These are phyloP conservation scores for Physcomitrium patens DNA, from an alignment of 225 moss, liverwort and hornwort genomes.

Conservation along the genomic window DNA sequence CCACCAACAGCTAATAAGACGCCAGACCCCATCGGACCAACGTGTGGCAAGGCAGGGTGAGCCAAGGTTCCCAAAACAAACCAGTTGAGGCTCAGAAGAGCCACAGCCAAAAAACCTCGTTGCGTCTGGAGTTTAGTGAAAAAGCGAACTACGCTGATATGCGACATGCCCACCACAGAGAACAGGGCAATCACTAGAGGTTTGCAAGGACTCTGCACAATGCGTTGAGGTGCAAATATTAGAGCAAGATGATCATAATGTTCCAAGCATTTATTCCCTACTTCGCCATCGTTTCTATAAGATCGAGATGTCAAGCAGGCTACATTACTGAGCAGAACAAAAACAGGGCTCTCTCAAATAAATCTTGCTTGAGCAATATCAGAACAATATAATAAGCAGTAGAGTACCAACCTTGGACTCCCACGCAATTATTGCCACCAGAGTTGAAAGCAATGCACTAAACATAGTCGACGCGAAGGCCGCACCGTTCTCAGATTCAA, in stretches of 20 bases:
- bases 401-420: conserved; percentile 57
- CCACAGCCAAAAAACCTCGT: conserved; percentile 61
- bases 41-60: conserved; percentile 60
- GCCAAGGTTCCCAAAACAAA: conserved; percentile 75
- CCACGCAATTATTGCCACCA: conserved; percentile 75
- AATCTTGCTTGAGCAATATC: not conserved
- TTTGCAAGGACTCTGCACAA: conserved; percentile 68
- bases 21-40: conserved; percentile 44
- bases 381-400: conserved; percentile 7
- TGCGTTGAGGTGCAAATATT: conserved; percentile 16
- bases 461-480: conserved; percentile 74
- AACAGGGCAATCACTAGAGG: conserved; percentile 69
- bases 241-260: conserved; percentile 19
- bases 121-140: conserved; percentile 55
- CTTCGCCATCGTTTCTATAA: not conserved
- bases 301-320: not conserved
- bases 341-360: not conserved
- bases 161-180: conserved; percentile 73
- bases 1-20: conserved; percentile 34
- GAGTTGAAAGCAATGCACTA: conserved; percentile 69
- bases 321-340: conserved; percentile 4
- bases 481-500: conserved; percentile 45
- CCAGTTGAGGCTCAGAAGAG: conserved; percentile 75
- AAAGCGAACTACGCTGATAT: conserved; percentile 58
- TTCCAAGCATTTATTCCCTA: not conserved